A percentile compares a stretch with the other conserved stretches of the same genome.
phyloP scores from a whole-genome alignment of 805 yeast genomes.

The Saccharomycopsis microspora region DNA sequence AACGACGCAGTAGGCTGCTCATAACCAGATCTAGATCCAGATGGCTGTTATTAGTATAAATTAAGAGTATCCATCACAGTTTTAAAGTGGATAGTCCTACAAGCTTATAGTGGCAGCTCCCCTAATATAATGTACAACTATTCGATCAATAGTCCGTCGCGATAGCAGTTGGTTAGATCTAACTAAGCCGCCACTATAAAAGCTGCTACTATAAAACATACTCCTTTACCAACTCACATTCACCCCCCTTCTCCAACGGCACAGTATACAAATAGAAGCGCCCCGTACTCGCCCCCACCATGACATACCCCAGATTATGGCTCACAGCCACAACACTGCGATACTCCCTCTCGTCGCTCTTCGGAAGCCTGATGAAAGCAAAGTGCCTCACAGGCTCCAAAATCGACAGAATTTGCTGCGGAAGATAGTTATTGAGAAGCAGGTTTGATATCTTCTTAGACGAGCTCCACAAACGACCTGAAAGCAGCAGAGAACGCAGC shows the following conservation, averaged over 20 bases:
- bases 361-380: constrained; percentile 40
- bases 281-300: constrained; percentile 44
- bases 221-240: constrained; percentile 47
- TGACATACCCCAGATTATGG: constrained; percentile 25
- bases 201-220: constrained; percentile 24
- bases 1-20: too few species aligned
- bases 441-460: constrained; percentile 19
- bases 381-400: constrained; percentile 57
- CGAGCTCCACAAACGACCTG: constrained; percentile 20
- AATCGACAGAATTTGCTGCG: constrained; percentile 44
- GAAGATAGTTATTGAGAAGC: constrained; percentile 27
- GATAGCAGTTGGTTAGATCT: too few species aligned
- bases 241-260: constrained; percentile 51
- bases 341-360: constrained; percentile 5
- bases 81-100: too few species aligned
- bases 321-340: constrained; percentile 23
- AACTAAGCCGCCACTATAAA: too few species aligned
- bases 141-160: too few species aligned
- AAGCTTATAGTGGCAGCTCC: too few species aligned
- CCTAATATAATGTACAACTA: too few species aligned
- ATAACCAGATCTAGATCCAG: too few species aligned
- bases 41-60: too few species aligned
- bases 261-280: constrained; percentile 41
- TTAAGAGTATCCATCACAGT: too few species aligned
- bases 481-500: constrained; percentile 17